phyloP scores from a whole-genome alignment of 345 rosid species.

The Pelargonium nanum region DNA sequence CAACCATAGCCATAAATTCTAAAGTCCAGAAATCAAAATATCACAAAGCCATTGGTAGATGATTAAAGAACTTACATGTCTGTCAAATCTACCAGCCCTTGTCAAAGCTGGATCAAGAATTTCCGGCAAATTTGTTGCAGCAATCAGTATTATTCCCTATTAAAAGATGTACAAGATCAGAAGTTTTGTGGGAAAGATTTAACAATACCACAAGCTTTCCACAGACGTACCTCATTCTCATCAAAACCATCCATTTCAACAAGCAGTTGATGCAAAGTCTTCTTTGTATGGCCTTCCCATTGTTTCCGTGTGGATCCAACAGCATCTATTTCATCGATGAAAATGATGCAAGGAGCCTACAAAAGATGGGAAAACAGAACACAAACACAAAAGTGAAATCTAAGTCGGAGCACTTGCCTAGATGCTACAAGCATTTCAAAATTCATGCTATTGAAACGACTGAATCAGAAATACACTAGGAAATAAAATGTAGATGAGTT shows the following conservation, averaged over 20 bases:
- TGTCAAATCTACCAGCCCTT: conserved; percentile 98
- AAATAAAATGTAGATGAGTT: not conserved
- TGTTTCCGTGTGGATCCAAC: conserved; percentile 96
- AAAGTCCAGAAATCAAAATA: not conserved
- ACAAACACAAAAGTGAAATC: not conserved
- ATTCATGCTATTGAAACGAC: too few species aligned
- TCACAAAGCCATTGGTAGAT: not conserved
- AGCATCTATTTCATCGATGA: conserved; percentile 97
- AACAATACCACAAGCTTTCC: not conserved
- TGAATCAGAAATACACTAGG: not conserved
- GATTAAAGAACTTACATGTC: conserved; percentile 59
- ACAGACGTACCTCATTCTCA: conserved; percentile 68
- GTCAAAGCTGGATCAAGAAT: conserved; percentile 99
- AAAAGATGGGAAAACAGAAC: conserved; percentile 10
- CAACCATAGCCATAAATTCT: not conserved
- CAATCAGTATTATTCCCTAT: conserved; percentile 95
- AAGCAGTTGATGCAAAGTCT: conserved; percentile 94
- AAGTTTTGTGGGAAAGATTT: conserved; percentile 1
- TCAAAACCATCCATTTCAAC: conserved; percentile 99
- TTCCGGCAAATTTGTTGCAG: conserved; percentile 97
- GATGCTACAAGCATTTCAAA: not conserved
- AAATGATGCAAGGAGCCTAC: conserved; percentile 96
- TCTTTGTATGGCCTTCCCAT: conserved; percentile 99
- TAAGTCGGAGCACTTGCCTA: too few species aligned
- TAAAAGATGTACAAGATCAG: conserved; percentile 9